Conservation (phyloP, 2,329 filamentous ascomycete genomes). For the Apiospora phragmitis region DNA sequence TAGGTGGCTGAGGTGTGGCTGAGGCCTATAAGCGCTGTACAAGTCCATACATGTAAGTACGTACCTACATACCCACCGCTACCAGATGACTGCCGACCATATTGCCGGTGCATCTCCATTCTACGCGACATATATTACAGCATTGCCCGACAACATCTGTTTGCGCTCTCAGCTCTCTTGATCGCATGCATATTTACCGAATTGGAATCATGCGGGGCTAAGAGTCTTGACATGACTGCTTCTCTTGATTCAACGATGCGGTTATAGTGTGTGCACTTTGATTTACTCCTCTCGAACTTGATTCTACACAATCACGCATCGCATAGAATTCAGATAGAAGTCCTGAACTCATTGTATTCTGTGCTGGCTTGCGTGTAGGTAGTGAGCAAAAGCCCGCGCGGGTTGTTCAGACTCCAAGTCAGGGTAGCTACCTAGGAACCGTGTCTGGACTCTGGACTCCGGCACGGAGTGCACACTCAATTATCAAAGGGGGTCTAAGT, state of each 20-base stretch:
- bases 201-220: background rate
- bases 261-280: background rate
- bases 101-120: slow-evolving; percentile 4
- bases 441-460: background rate
- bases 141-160: background rate
- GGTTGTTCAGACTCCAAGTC: background rate
- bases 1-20: background rate
- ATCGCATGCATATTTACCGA: background rate
- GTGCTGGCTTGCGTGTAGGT: slow-evolving; percentile 4
- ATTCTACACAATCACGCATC: background rate
- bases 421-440: background rate
- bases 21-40: background rate
- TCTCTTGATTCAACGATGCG: background rate
- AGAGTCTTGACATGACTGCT: background rate
- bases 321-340: background rate
- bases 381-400: background rate
- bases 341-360: background rate
- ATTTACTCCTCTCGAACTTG: background rate
- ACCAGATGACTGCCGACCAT: slow-evolving; percentile 10
- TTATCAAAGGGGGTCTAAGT: background rate
- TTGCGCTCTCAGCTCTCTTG: background rate
- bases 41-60: background rate
- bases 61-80: no score
- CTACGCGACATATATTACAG: background rate
- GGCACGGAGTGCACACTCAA: background rate